Percentiles rank a stretch among this genome's conserved stretches.
These are phyloP conservation scores for Aspergillus neotritici DNA, from an alignment of 2,329 filamentous ascomycete genomes.

Conservation along the genomic window DNA sequence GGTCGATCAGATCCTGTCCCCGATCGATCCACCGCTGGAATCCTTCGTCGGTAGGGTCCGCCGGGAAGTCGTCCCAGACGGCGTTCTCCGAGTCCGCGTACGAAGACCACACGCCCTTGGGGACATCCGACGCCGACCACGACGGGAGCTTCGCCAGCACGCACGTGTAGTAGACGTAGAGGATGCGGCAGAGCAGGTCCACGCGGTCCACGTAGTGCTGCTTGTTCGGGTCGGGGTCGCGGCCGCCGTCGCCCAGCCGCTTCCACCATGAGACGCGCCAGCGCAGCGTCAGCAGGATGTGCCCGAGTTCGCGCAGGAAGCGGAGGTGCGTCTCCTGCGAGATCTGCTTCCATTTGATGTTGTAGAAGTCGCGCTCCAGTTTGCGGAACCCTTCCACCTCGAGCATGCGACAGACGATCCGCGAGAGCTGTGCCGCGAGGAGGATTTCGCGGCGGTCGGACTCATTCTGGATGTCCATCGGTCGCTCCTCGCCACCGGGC, in stretches of 20 bases:
- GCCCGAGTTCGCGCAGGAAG: slow-evolving; percentile 37
- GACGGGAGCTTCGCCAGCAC: slow-evolving; percentile 39
- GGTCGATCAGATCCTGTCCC: slow-evolving; percentile 36
- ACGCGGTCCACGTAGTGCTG: slow-evolving; percentile 39
- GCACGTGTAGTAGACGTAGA: slow-evolving; percentile 45
- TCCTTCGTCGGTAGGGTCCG: slow-evolving; percentile 33
- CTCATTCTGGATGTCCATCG: slow-evolving; percentile 35
- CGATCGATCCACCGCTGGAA: slow-evolving; percentile 39
- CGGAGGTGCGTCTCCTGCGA: slow-evolving; percentile 38
- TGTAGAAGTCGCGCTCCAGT: slow-evolving; percentile 42
- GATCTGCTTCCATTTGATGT: slow-evolving; percentile 42
- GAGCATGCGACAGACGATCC: slow-evolving; percentile 43
- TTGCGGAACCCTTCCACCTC: slow-evolving; percentile 43
- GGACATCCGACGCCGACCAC: slow-evolving; percentile 32
- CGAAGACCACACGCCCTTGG: slow-evolving; percentile 37
- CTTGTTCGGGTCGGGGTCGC: slow-evolving; percentile 31
- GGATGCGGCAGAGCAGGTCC: slow-evolving; percentile 37
- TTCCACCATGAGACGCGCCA: slow-evolving; percentile 45
- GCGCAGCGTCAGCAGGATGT: slow-evolving; percentile 39
- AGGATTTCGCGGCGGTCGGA: slow-evolving; percentile 37
- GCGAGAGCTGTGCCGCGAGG: slow-evolving; percentile 41
- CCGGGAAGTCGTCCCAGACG: slow-evolving; percentile 42
- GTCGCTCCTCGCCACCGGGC: slow-evolving; percentile 25
- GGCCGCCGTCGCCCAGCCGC: slow-evolving; percentile 36
- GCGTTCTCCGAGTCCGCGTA: slow-evolving; percentile 38